Evolutionary conservation across 257 asterid genomes (phyloP), one percentile per base, ranked within the genome.

Genomic region (Nicotiana paniculata): DNA sequence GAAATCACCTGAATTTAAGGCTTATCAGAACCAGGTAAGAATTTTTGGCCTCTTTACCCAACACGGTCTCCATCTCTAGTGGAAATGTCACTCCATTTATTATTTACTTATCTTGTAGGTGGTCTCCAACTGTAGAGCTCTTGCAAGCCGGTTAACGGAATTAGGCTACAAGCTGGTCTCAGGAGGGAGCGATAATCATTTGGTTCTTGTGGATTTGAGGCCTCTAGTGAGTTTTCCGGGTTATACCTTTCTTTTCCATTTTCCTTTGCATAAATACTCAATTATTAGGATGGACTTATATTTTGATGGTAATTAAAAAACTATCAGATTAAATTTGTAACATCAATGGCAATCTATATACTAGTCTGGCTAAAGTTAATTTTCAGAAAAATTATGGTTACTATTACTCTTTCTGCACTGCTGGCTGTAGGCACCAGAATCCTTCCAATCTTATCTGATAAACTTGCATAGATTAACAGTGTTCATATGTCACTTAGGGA

Each of bases 181-280:
- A 7, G 99, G 98, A 59, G 99, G 99, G 63, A 96, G 96, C 83
- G 98, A 96, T 82, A 96, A 96, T 88, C 99, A 96, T 89, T 87
- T 96, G 88, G 97, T 96, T 86, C 99, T 96, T 78, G 97, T 94
- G 79, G 99, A 94, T 85, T 97, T 96, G 80, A 94, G 97, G 77
- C 98, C 98, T 81, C 64, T 94, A 16, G 99, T 94, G 68, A 91
- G 92, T 88, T 77, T 32, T 66, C 64, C 21, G 51, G 3, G 2
- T 57, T 15, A 64, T 43, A 54, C 3, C 59, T 59, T 32, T 3
- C 32, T 9, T 32, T 55, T 55, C n/a, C 32, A 5, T 55, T 4
- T 10, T 46, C 55, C 37, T 63, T n/a, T n/a, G 74, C 18, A 13
- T 12, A 53, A 53, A 13, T 53, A 53, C 18, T 53, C 58, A 11